phyloP scores from a whole-genome alignment of 2,329 filamentous ascomycete genomes.

The Trichoderma lentiforme region DNA sequence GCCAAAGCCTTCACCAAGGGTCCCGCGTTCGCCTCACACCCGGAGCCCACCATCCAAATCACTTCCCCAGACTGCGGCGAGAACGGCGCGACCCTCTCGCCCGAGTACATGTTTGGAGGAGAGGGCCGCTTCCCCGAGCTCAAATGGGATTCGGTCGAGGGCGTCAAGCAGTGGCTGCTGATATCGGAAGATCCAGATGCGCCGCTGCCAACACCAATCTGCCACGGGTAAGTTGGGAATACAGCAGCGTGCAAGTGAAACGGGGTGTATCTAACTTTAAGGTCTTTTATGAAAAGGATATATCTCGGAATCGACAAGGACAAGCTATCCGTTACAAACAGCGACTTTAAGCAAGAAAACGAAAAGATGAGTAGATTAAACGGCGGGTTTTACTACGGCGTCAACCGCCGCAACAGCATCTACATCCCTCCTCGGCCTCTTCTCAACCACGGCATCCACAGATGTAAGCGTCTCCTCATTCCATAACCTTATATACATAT shows the following conservation, averaged over 20 bases:
- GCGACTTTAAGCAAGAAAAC: constrained; percentile 37
- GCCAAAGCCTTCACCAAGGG: constrained; percentile 37
- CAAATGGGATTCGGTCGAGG: constrained; percentile 36
- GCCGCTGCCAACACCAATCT: constrained; percentile 42
- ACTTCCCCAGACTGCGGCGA: constrained; percentile 40
- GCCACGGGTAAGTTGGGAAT: constrained; percentile 40
- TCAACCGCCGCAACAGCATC: constrained; percentile 37
- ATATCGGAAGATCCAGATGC: constrained; percentile 47
- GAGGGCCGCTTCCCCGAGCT: constrained; percentile 39
- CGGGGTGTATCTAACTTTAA: neutral
- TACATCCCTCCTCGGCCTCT: constrained; percentile 47
- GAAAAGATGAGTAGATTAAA: constrained; percentile 31
- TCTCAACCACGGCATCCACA: constrained; percentile 49
- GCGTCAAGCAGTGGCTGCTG: constrained; percentile 45
- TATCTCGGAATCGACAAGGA: constrained; percentile 25
- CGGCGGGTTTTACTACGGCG: constrained; percentile 47
- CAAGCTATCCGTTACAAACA: constrained; percentile 22
- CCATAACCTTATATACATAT: fast-evolving
- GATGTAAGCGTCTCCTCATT: constrained; percentile 36
- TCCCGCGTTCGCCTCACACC: constrained; percentile 34
- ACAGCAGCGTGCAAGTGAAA: neutral
- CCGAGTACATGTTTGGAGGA: constrained; percentile 39
- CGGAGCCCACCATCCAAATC: constrained; percentile 37
- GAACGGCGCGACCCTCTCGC: constrained; percentile 34
- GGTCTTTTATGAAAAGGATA: constrained; percentile 17